phyloP scores from a whole-genome alignment of 371 early-diverging fungal species.

The Basidiobolus meristosporus region DNA sequence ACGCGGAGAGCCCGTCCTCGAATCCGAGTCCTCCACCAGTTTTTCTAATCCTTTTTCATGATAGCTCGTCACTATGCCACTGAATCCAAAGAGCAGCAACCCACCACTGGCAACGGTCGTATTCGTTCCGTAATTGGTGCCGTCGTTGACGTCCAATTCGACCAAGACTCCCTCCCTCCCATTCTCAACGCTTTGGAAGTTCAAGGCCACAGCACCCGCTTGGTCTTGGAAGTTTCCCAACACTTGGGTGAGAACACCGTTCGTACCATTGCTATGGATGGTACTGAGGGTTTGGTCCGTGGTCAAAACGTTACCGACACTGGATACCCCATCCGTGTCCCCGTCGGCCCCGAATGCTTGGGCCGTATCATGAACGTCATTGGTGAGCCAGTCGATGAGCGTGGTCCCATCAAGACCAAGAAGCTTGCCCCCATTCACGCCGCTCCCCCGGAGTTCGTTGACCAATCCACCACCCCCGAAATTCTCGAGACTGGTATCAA shows the following conservation, averaged over 20 bases:
- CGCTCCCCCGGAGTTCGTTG: conserved; percentile 85
- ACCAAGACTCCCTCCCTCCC: conserved; percentile 76
- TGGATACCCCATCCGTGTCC: conserved; percentile 84
- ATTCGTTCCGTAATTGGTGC: conserved; percentile 90
- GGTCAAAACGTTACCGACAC: conserved; percentile 91
- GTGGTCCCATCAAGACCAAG: conserved; percentile 90
- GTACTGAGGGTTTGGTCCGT: conserved; percentile 82
- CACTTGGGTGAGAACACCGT: conserved; percentile 96
- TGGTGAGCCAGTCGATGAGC: conserved; percentile 95
- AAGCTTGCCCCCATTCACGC: conserved; percentile 78
- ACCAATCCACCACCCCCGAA: conserved; percentile 91
- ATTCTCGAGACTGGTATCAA: conserved; percentile 96
- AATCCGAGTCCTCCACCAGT: no score
- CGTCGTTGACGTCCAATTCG: conserved; percentile 96
- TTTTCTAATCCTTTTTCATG: not conserved
- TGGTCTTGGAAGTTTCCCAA: conserved; percentile 92
- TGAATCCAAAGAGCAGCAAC: conserved; percentile 2
- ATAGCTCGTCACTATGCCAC: conserved; percentile 20
- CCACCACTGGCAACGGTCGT: conserved; percentile 20
- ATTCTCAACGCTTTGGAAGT: conserved; percentile 96
- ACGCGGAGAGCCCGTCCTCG: no score
- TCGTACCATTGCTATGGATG: conserved; percentile 98
- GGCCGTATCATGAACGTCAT: conserved; percentile 97
- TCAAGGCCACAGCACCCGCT: conserved; percentile 60
- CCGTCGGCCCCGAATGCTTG: conserved; percentile 87